Percentiles rank a stretch among this genome's conserved stretches.
Conservation (phyloP, 805 yeast genomes). For the Zygotorulaspora sp. region DNA sequence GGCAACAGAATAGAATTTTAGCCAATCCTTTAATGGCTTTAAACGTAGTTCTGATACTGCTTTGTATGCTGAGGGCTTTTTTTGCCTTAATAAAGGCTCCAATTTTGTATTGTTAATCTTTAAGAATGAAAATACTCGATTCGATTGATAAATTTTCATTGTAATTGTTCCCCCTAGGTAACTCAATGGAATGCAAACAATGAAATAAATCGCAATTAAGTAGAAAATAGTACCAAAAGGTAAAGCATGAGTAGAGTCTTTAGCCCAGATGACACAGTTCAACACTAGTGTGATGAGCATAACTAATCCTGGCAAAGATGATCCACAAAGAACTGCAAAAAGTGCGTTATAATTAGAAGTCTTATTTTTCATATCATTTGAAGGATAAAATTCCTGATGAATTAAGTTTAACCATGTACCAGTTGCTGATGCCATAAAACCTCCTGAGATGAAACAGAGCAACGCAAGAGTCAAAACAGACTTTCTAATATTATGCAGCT, state of each 20-base stretch:
- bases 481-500: slow-evolving; percentile 64
- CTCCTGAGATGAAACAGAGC: slow-evolving; percentile 60
- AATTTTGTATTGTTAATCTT: not conserved
- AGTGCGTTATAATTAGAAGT: slow-evolving; percentile 9
- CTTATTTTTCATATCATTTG: slow-evolving; percentile 3
- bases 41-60: not conserved
- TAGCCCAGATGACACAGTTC: slow-evolving; percentile 70
- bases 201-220: slow-evolving; percentile 52
- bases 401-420: slow-evolving; percentile 52
- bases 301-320: slow-evolving; percentile 44
- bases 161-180: slow-evolving; percentile 56
- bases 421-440: slow-evolving; percentile 67
- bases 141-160: slow-evolving; percentile 5
- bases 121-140: not conserved
- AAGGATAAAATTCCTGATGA: slow-evolving; percentile 31
- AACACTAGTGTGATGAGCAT: slow-evolving; percentile 49
- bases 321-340: slow-evolving; percentile 45
- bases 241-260: slow-evolving; percentile 67
- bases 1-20: slow-evolving; percentile 2
- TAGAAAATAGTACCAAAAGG: slow-evolving; percentile 73
- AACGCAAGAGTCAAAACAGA: slow-evolving; percentile 60
- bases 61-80: not conserved
- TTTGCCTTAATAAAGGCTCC: not conserved
- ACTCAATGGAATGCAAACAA: slow-evolving; percentile 72
- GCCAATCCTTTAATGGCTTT: slow-evolving; percentile 1